phyloP scores from a whole-genome alignment of 2,329 filamentous ascomycete species.

The Sordariomycetes sp. region DNA sequence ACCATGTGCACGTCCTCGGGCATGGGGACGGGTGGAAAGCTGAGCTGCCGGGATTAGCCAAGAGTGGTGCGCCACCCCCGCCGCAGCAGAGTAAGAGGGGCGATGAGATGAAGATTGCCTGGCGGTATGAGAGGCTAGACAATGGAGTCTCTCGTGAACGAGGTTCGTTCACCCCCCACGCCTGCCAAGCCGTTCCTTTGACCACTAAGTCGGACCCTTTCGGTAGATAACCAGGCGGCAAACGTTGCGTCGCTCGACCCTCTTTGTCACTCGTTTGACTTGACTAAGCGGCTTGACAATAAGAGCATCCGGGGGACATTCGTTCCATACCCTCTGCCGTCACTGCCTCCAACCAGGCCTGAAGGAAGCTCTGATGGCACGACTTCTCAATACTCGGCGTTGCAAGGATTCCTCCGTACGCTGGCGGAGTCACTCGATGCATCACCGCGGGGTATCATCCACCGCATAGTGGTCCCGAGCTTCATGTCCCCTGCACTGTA shows the following conservation, averaged over 20 bases:
- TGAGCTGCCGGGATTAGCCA: constrained; percentile 64
- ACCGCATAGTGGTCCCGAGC: constrained; percentile 76
- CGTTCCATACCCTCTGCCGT: constrained; percentile 18
- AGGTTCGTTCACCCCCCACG: background rate
- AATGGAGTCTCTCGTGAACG: constrained; percentile 17
- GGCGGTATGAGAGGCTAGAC: constrained; percentile 84
- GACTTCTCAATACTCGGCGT: constrained; percentile 20
- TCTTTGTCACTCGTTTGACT: constrained; percentile 67
- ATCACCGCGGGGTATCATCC: constrained; percentile 51
- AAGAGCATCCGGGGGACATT: constrained; percentile 38
- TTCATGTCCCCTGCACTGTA: constrained; percentile 84
- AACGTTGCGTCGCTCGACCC: constrained; percentile 9
- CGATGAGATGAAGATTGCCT: constrained; percentile 97
- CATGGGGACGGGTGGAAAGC: constrained; percentile 70
- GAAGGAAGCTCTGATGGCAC: background rate
- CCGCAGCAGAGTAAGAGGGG: constrained; percentile 15
- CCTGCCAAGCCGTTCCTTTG: background rate
- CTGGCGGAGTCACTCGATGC: constrained; percentile 44
- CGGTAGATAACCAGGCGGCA: constrained; percentile 10
- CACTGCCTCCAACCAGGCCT: background rate
- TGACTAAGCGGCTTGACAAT: constrained; percentile 50
- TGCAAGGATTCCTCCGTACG: constrained; percentile 52
- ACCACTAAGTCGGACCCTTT: constrained; percentile 4
- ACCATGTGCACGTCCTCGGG: constrained; percentile 78
- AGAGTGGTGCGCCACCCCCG: background rate